phyloP scores from a whole-genome alignment of 108 stramenopile genomes.

The Cyclotella cryptica region DNA sequence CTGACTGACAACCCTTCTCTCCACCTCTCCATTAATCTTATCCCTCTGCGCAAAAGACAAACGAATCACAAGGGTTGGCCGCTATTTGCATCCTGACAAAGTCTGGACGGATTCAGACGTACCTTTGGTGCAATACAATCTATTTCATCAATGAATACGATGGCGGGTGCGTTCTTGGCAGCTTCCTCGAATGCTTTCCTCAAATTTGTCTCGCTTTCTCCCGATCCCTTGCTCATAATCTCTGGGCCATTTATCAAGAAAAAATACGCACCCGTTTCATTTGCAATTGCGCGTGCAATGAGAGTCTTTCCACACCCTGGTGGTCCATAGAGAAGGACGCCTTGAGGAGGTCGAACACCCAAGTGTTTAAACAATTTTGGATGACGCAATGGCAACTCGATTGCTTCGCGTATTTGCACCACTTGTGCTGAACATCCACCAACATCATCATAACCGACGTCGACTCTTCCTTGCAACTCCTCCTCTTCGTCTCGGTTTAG shows the following conservation, averaged over 20 bases:
- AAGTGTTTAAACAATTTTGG: conserved; percentile 78
- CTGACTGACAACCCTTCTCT: conserved; percentile 94
- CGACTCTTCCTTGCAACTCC: conserved; percentile 14
- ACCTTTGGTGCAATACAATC: conserved; percentile 95
- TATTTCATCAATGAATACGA: conserved; percentile 98
- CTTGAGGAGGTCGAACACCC: conserved; percentile 71
- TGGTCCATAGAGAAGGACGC: conserved; percentile 78
- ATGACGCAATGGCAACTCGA: conserved; percentile 84
- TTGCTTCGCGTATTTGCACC: conserved; percentile 83
- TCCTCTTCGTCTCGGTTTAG: conserved; percentile 83
- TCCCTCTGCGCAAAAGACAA: conserved; percentile 59
- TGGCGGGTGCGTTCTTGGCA: conserved; percentile 90
- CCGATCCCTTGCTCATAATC: conserved; percentile 92
- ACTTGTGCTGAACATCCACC: conserved; percentile 76
- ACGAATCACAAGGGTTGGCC: background rate
- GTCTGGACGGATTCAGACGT: conserved; percentile 11
- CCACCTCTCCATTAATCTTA: conserved; percentile 89
- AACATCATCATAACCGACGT: conserved; percentile 82
- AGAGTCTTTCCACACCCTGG: conserved; percentile 89
- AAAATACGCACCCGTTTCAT: conserved; percentile 94
- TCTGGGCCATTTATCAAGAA: conserved; percentile 97
- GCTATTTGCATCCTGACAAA: background rate
- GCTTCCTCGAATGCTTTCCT: conserved; percentile 88
- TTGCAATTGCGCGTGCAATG: conserved; percentile 92
- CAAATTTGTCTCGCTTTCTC: conserved; percentile 90